Base-by-base conservation (phyloP, 306 rosid genomes). In the Comarum palustre region DNA sequence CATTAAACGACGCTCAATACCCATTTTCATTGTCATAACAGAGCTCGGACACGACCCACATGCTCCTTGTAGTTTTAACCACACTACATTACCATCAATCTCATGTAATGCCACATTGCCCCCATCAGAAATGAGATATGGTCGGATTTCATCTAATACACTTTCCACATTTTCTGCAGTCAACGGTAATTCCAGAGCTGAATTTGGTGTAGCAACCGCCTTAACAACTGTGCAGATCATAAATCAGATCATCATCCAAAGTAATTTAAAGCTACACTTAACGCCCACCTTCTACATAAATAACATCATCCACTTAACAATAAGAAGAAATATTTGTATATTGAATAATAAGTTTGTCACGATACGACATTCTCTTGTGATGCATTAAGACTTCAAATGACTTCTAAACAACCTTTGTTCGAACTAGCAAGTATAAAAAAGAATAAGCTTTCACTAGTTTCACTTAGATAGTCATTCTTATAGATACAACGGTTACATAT, bases 41-140 rank as follows among this genome's bases (percentile, higher is more conserved):
- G 97, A 84, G 75, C 97, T 91, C 0, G 98, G 98, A 73, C 98
- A 94, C 0, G 99, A 94, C 6, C 99, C 99, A 67, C 97, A 94
- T 16, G 99, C 99, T 75, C 99, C 99, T 80, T 94, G 96, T 45
- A 94, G 92, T 86, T 91, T 94, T 87, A 94, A 87, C n/a, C 88
- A 73, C 6, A 94, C 99, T 59, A 94, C 78, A 76, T 94, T 89
- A 34, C 97, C 99, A 63, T 94, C 96, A 32, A 94, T 94, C 71
- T 94, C 96, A 83, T 84, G 91, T 73, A 94, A 87, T 41, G 91
- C 97, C 24, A 94, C 99, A 73, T 72, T 72, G 20, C 75, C 75
- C 41, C 75, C 75, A n/a, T 72, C 75, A 0, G 75, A 72, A 72
- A 72, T 72, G 20, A 72, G 75, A 42, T 72, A 72, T 5, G 75